Evolutionary conservation across 2,329 filamentous ascomycete genomes (phyloP), one percentile per base, ranked within the genome.

Genomic region (Aspergillus tamarii): DNA sequence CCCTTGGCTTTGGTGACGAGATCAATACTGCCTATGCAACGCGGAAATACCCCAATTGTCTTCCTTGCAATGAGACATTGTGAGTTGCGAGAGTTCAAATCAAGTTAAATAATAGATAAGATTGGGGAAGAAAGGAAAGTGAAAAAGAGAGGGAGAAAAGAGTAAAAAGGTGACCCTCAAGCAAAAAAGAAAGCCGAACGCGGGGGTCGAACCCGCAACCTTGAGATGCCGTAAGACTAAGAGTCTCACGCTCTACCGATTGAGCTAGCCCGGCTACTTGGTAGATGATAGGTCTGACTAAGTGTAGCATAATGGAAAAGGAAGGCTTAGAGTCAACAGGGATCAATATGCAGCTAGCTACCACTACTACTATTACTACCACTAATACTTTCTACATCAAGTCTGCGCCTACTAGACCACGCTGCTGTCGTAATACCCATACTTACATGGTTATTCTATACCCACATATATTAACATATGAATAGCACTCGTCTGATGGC

Each of bases 201-300:
- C 73, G 77, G 76, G 76, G 77, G 73, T 79, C 75, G 77, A 78
- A 78, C 77, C 76, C 75, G 73, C 76, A 77, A 68, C 73, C 72
- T 75, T 75, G 73, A 73, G 76, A 74, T 76, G 39, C 32, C 52
- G 32, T 55, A 46, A 0, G 26, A 32, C n/a, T 81, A 83, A 82
- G 78, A 82, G 79, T 80, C 81, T 81, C 81, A 83, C 76, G 78
- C 77, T 79, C 77, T 82, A 79, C 74, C 81, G 79, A 83, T 83
- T 83, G 81, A 83, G 81, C 80, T 82, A 82, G 78, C 79, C 80
- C 76, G 76, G 80, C 80, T 65, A 65, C 60, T 26, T 57, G 23
- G 11, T 57, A 16, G 9, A 0, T 26, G 1, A 1, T 3, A 3
- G 4, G 1, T 5, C 10, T 9, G 1, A 9, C 14, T 41, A 41